These are phyloP conservation scores for Clonostachys rhizophaga DNA, from an alignment of 2,329 filamentous ascomycete species.

Conservation along the genomic window DNA sequence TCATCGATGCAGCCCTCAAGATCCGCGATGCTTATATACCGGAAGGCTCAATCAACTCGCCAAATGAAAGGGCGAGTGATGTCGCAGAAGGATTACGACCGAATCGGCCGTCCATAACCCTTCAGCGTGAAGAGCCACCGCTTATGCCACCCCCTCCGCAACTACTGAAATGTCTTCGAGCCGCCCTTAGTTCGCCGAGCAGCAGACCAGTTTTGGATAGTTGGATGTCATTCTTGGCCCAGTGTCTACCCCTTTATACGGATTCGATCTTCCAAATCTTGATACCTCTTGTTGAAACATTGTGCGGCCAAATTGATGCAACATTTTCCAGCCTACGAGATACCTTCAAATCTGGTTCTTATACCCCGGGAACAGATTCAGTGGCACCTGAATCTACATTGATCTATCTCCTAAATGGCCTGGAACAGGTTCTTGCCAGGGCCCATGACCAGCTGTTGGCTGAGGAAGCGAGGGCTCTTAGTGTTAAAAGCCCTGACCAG, in stretches of 20 bases:
- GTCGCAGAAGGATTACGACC: conserved; percentile 34
- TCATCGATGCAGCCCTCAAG: conserved; percentile 70
- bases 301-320: conserved; percentile 71
- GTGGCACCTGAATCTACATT: conserved; percentile 62
- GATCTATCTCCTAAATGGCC: conserved; percentile 83
- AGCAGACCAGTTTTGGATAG: conserved; percentile 80
- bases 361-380: conserved; percentile 11
- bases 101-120: conserved; percentile 29
- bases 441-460: conserved; percentile 77
- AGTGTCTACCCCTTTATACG: conserved; percentile 79
- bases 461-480: conserved; percentile 67
- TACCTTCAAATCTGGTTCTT: conserved; percentile 44
- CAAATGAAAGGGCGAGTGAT: conserved; percentile 38
- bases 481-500: conserved; percentile 75
- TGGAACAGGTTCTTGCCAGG: conserved; percentile 85
- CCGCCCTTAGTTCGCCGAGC: conserved; percentile 69
- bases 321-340: conserved; percentile 69
- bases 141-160: conserved; percentile 53
- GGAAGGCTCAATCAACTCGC: conserved; percentile 30
- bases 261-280: conserved; percentile 85
- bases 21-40: conserved; percentile 43
- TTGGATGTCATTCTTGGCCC: conserved; percentile 83
- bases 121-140: conserved; percentile 6
- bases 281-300: conserved; percentile 83
- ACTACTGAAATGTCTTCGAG: conserved; percentile 79